A percentile compares a stretch with the other conserved stretches of the same genome.
Evolutionary conservation across 495 filamentous ascomycete genomes (phyloP).

Genomic region (Corynascus novoguineensis): DNA sequence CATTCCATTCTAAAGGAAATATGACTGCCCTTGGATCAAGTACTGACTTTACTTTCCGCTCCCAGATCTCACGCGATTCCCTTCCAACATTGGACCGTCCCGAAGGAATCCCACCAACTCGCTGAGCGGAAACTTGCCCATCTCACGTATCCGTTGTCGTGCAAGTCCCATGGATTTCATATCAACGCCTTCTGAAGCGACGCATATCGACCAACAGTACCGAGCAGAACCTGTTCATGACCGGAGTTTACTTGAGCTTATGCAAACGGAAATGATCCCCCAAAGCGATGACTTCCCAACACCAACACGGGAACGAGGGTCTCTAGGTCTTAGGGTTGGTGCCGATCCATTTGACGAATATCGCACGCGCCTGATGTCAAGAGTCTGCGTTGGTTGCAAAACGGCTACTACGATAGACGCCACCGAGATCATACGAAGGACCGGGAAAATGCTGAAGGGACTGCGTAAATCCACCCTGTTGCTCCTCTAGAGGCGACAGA

Average conservation of each 20-base stretch:
- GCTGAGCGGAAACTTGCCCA: too few species aligned
- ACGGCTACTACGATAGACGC: background rate
- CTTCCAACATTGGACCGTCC: too few species aligned
- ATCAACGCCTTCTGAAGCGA: background rate
- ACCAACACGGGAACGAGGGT: background rate
- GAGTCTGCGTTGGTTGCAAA: constrained; percentile 5
- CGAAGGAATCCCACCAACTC: too few species aligned
- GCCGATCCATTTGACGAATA: background rate
- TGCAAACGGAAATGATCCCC: too few species aligned
- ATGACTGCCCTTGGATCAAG: too few species aligned
- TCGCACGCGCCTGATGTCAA: background rate
- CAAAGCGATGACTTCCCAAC: too few species aligned
- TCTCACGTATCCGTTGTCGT: too few species aligned
- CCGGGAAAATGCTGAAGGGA: constrained; percentile 8
- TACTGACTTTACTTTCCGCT: too few species aligned
- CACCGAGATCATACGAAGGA: background rate
- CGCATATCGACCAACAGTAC: background rate
- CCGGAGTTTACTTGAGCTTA: background rate
- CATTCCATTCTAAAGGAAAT: background rate
- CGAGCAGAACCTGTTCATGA: background rate
- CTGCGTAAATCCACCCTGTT: background rate
- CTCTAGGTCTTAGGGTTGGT: too few species aligned
- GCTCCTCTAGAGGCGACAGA: too few species aligned
- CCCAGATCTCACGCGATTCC: background rate
- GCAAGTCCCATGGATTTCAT: too few species aligned